Conservation (phyloP, 2,329 filamentous ascomycete genomes). For the Fusarium papillatum region DNA sequence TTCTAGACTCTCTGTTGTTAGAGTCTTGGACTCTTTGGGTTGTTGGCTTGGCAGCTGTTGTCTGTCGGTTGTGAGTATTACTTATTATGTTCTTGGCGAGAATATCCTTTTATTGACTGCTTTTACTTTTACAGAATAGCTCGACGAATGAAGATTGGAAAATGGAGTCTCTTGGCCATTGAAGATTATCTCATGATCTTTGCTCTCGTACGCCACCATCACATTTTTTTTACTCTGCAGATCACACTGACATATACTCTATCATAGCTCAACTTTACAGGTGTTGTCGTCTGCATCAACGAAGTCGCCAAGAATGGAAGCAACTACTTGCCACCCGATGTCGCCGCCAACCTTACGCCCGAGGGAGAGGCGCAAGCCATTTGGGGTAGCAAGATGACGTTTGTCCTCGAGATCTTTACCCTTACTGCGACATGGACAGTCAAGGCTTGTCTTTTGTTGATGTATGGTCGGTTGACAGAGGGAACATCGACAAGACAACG, state of each 20-base stretch:
- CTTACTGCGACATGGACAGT: slow-evolving; percentile 64
- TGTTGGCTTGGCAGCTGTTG: slow-evolving; percentile 43
- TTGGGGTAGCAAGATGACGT: slow-evolving; percentile 67
- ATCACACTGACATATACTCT: not conserved
- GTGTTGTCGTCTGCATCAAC: slow-evolving; percentile 58
- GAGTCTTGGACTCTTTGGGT: slow-evolving; percentile 49
- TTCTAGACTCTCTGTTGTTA: slow-evolving; percentile 40
- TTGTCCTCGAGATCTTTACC: slow-evolving; percentile 67
- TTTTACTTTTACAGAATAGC: slow-evolving; percentile 38
- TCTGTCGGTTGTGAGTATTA: slow-evolving; percentile 39
- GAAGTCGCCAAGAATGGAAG: slow-evolving; percentile 58
- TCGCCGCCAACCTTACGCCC: slow-evolving; percentile 57
- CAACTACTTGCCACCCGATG: slow-evolving; percentile 56
- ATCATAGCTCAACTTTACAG: slow-evolving; percentile 51
- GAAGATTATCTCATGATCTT: slow-evolving; percentile 72
- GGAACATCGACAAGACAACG: slow-evolving; percentile 48
- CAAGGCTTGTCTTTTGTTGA: slow-evolving; percentile 65
- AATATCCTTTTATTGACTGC: not conserved
- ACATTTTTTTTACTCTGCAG: not conserved
- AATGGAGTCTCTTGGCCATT: slow-evolving; percentile 61
- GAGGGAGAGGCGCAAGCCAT: slow-evolving; percentile 56
- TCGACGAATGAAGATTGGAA: slow-evolving; percentile 55
- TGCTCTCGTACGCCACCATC: slow-evolving; percentile 51
- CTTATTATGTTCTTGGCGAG: not conserved
- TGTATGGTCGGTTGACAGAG: slow-evolving; percentile 66